Evolutionary conservation across 768 basidiomycete genomes (phyloP).

Genomic region (Kwoniella sp.): DNA sequence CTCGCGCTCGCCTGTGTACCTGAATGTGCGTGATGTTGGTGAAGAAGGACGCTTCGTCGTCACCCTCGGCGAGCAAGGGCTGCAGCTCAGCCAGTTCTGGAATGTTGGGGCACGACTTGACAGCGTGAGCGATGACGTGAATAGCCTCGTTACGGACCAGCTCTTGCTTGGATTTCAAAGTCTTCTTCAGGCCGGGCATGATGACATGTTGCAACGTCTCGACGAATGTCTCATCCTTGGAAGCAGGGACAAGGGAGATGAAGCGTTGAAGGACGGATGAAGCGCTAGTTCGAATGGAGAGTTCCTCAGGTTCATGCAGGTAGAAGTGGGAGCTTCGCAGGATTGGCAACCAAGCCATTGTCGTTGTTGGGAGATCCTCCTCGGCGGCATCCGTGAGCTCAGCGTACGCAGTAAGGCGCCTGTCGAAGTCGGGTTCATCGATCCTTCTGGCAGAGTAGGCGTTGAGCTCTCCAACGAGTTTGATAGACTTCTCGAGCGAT

Average conservation of each 20-base stretch:
- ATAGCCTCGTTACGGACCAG: slow-evolving; percentile 83
- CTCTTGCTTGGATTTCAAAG: slow-evolving; percentile 76
- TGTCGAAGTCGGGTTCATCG: slow-evolving; percentile 91
- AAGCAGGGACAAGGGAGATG: slow-evolving; percentile 60
- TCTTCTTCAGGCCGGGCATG: slow-evolving; percentile 76
- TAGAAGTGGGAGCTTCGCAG: slow-evolving; percentile 80
- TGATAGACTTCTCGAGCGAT: slow-evolving; percentile 60
- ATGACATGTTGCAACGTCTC: slow-evolving; percentile 64
- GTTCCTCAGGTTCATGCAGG: slow-evolving; percentile 84
- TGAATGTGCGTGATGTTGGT: slow-evolving; percentile 94
- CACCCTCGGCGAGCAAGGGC: slow-evolving; percentile 76
- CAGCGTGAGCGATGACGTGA: slow-evolving; percentile 73
- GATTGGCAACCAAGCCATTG: slow-evolving; percentile 74
- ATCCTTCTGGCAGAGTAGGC: slow-evolving; percentile 78
- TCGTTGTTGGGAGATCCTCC: slow-evolving; percentile 57
- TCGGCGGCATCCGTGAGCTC: slow-evolving; percentile 65
- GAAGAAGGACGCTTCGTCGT: slow-evolving; percentile 95
- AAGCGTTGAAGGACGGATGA: slow-evolving; percentile 75
- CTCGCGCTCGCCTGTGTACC: slow-evolving; percentile 81
- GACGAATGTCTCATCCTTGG: slow-evolving; percentile 53
- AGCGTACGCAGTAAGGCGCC: slow-evolving; percentile 74
- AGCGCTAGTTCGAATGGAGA: slow-evolving; percentile 81
- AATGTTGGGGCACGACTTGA: slow-evolving; percentile 66
- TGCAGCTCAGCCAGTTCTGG: slow-evolving; percentile 74
- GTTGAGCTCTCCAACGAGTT: slow-evolving; percentile 70